Evolutionary conservation across 345 rosid genomes (phyloP), one percentile per base, ranked within the genome.

Genomic region (Turnera subulata): DNA sequence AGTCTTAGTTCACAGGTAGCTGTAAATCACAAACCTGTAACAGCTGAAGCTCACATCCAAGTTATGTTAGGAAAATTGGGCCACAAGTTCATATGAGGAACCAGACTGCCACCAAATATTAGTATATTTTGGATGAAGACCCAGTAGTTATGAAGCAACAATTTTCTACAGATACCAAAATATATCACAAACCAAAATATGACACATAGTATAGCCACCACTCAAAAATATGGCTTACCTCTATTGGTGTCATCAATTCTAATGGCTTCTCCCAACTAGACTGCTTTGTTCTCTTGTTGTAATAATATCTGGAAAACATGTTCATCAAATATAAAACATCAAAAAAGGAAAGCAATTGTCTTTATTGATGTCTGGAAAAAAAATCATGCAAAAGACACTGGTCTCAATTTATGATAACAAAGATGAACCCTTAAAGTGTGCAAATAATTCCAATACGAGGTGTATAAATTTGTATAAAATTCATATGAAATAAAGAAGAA

Each of bases 211-310:
- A 29, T 42, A 42, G 16, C 14, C 7, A 45, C 39, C 13, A 38
- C 50, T 53, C 16, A 8, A 26, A 5, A 18, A 53, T 55, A 66
- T 22, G 43, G 67, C 86, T 79, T 67, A 89, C 98, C 98, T 92
- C 98, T 53, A 92, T 74, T 44, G 98, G 85, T 60, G 97, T 83
- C 98, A 92, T 92, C 77, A 92, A 75, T 64, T 92, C 98, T 62
- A 73, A 59, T 26, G 98, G 98, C 76, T 92, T 92, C 70, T 92
- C 98, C 98, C 98, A 92, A 72, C 91, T 84, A 67, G 98, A 92
- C 71, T 89, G 95, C 62, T 82, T 83, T 43, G 97, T 84, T 86
- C 62, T 87, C 83, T 82, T 92, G 78, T 92, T 92, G 73, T 84
- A 89, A 74, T 92, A 92, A 77, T 92, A 92, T 74, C 98, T 92